These are phyloP conservation scores for Ascobolus immersus DNA, from an alignment of 495 filamentous ascomycete species.

Conservation along the genomic window DNA sequence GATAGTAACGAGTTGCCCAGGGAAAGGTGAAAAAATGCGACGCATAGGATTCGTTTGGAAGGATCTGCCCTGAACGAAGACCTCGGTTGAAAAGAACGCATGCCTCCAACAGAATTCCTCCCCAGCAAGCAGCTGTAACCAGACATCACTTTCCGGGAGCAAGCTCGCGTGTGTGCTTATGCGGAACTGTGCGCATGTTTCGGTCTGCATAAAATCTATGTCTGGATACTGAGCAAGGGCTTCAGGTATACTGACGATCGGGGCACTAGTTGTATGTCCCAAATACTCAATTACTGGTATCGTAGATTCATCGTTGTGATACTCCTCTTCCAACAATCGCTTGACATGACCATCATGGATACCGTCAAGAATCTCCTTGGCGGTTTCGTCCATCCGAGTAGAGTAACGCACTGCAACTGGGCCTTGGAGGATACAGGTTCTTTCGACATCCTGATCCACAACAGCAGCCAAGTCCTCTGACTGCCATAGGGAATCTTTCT, in stretches of 20 bases:
- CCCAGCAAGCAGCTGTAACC: conserved; percentile 78
- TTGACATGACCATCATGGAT: conserved; percentile 73
- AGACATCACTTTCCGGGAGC: conserved; percentile 53
- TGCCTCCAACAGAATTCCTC: conserved; percentile 66
- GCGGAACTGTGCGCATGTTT: too few relatives aligned
- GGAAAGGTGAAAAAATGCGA: conserved; percentile 60
- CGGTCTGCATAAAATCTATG: conserved; percentile 43
- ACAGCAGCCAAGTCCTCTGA: conserved; percentile 92
- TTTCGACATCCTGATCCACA: conserved; percentile 78
- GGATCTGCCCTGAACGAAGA: conserved; percentile 82
- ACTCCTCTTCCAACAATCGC: conserved; percentile 51
- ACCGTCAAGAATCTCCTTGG: conserved; percentile 74
- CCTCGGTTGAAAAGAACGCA: conserved; percentile 89
- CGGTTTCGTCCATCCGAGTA: conserved; percentile 63
- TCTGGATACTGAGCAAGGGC: too few relatives aligned
- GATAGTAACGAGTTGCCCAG: conserved; percentile 74
- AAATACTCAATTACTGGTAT: conserved; percentile 88
- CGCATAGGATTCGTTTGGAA: conserved; percentile 93
- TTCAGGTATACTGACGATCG: conserved; percentile 42
- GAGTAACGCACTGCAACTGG: conserved; percentile 85
- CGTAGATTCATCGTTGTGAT: conserved; percentile 39
- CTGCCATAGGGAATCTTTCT: conserved; percentile 99
- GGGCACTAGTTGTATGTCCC: conserved; percentile 62
- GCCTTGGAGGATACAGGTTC: conserved; percentile 86
- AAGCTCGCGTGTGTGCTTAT: conserved; percentile 40